phyloP scores from a whole-genome alignment of 75 land plant genomes.

The Selaginella tamariscina region DNA sequence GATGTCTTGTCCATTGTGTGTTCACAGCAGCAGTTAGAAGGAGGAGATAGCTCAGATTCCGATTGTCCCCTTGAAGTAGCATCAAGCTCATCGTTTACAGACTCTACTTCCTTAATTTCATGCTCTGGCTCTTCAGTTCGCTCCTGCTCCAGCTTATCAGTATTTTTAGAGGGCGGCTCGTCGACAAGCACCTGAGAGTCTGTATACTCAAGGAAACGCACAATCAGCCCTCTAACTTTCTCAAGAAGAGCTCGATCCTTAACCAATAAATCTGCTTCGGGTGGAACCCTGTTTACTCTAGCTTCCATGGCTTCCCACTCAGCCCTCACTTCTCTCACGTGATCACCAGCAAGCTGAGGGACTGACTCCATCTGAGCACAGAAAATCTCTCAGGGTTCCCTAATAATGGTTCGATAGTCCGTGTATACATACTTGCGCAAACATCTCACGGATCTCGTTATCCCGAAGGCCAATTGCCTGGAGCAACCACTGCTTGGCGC shows the following conservation, averaged over 20 bases:
- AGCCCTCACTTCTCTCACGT: conserved; percentile 23
- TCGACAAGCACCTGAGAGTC: background rate
- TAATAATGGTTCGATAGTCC: background rate
- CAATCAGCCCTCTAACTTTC: conserved; percentile 22
- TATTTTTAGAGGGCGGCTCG: background rate
- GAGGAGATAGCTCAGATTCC: background rate
- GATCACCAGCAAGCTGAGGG: conserved; percentile 23
- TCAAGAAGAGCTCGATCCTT: conserved; percentile 35
- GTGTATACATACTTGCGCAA: conserved; percentile 23
- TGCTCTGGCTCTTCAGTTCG: background rate
- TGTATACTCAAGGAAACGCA: conserved; percentile 17
- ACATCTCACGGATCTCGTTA: conserved; percentile 26
- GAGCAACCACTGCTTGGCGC: conserved; percentile 35
- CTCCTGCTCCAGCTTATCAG: background rate
- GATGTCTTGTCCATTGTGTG: background rate
- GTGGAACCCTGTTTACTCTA: conserved; percentile 23
- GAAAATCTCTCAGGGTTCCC: background rate
- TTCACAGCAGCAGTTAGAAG: background rate
- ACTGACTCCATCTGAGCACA: conserved; percentile 28
- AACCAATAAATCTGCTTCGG: conserved; percentile 25
- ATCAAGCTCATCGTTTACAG: background rate
- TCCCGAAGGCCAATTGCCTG: conserved; percentile 28
- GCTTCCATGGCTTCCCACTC: conserved; percentile 30
- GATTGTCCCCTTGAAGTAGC: background rate
- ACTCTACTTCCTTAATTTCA: background rate